A percentile compares a stretch with the other conserved stretches of the same genome.
These are phyloP conservation scores for Polytrichum commune DNA, from an alignment of 225 moss, liverwort and hornwort species.

Conservation along the genomic window DNA sequence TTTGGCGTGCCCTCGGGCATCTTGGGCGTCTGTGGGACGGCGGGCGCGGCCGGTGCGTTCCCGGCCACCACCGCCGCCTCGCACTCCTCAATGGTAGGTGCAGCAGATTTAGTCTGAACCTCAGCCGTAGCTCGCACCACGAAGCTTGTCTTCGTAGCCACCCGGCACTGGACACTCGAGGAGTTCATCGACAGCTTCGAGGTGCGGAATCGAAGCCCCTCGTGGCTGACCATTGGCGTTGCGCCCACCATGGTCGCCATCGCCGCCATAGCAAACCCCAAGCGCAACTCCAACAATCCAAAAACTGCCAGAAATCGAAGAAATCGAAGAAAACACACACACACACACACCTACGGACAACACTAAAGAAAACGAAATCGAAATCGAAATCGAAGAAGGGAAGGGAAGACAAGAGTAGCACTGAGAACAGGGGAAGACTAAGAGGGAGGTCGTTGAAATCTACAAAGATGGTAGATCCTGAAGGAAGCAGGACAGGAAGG, in stretches of 20 bases:
- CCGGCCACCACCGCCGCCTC: conserved; percentile 91
- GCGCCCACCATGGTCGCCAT: conserved; percentile 12
- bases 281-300: background rate
- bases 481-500: too few relatives aligned
- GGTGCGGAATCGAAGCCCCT: too few relatives aligned
- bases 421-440: too few relatives aligned
- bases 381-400: too few relatives aligned
- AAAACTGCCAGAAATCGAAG: background rate
- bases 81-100: conserved; percentile 66
- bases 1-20: conserved; percentile 79
- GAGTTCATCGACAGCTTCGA: too few relatives aligned
- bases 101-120: conserved; percentile 48
- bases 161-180: background rate
- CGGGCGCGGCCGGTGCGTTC: conserved; percentile 77
- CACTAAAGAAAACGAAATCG: too few relatives aligned
- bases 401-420: too few relatives aligned
- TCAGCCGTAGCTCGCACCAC: conserved; percentile 77
- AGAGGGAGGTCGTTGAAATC: too few relatives aligned
- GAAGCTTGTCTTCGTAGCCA: conserved; percentile 25
- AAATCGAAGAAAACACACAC: background rate
- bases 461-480: too few relatives aligned
- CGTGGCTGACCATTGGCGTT: conserved; percentile 3
- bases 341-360: background rate
- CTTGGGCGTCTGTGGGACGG: conserved; percentile 50
- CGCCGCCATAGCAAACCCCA: conserved; percentile 24